Conservation (phyloP, 202 grass and related monocot species). For the Setaria viridis region DNA sequence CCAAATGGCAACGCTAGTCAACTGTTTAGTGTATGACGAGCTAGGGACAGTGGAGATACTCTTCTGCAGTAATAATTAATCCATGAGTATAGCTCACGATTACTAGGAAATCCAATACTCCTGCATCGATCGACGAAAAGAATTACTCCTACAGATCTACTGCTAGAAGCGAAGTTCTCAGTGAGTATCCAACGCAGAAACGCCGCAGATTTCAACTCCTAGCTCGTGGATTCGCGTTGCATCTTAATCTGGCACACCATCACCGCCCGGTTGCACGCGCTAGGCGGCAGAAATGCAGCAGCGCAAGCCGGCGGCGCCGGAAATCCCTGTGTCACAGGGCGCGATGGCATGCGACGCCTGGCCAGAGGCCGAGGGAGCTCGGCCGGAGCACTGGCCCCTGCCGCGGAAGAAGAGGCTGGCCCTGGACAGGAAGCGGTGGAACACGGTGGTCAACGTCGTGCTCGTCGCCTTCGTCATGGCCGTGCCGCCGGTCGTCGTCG, state of each 20-base stretch:
- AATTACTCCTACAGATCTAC: neutral
- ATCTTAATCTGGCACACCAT: neutral
- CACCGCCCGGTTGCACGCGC: neutral
- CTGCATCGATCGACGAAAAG: slow-evolving; percentile 31
- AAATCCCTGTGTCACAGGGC: neutral
- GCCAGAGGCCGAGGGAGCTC: slow-evolving; percentile 22
- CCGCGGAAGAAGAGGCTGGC: slow-evolving; percentile 23
- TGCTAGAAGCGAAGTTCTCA: neutral
- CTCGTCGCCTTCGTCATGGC: slow-evolving; percentile 47
- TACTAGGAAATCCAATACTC: neutral
- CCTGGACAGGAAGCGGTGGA: slow-evolving; percentile 32
- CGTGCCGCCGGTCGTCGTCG: slow-evolving; percentile 17
- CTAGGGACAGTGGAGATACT: neutral
- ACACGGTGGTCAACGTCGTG: neutral
- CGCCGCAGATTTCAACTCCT: neutral
- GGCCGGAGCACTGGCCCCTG: neutral
- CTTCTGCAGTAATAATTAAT: neutral
- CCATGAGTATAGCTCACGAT: neutral
- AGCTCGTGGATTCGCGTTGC: neutral
- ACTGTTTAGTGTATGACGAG: neutral
- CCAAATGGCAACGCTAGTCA: neutral
- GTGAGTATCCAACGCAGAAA: neutral
- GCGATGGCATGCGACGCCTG: neutral
- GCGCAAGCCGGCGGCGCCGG: slow-evolving; percentile 40
- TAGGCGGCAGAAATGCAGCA: slow-evolving; percentile 33